phyloP scores from a whole-genome alignment of 1,284 basidiomycete genomes.

The Heterobasidion irregulare region DNA sequence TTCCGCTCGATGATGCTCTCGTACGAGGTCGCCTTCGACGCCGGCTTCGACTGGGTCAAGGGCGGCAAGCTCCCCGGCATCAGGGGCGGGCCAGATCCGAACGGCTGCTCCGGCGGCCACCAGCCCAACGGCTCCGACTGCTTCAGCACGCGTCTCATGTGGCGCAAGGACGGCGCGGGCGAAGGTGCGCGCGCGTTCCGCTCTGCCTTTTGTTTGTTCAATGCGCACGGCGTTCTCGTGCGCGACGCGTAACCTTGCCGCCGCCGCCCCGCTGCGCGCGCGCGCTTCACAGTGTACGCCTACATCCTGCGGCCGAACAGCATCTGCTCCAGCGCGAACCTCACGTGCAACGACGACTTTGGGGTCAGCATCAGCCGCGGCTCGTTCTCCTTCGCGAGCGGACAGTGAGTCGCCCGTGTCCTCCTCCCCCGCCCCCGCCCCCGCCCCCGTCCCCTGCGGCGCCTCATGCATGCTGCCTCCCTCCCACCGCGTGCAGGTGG shows the following conservation, averaged over 20 bases:
- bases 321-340: slow-evolving; percentile 15
- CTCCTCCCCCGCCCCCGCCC: too few relatives aligned
- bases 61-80: slow-evolving; percentile 42
- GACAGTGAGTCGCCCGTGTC: slow-evolving; percentile 34
- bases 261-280: slow-evolving; percentile 2
- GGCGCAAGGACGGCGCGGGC: slow-evolving; percentile 30
- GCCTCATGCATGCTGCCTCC: not conserved
- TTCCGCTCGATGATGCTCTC: slow-evolving; percentile 60
- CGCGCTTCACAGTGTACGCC: slow-evolving; percentile 43
- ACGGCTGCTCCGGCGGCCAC: slow-evolving; percentile 32
- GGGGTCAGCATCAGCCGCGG: slow-evolving; percentile 34
- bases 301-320: slow-evolving; percentile 48
- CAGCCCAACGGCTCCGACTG: slow-evolving; percentile 32
- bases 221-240: slow-evolving; percentile 1
- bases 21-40: slow-evolving; percentile 67
- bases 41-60: slow-evolving; percentile 39
- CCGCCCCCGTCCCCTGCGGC: not conserved
- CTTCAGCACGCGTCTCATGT: slow-evolving; percentile 39
- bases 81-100: slow-evolving; percentile 29
- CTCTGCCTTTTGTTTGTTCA: not conserved
- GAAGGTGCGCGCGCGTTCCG: slow-evolving; percentile 25
- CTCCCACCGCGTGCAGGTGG: slow-evolving; percentile 34
- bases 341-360: slow-evolving; percentile 33
- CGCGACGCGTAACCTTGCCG: not conserved
- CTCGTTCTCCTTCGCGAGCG: slow-evolving; percentile 30